A percentile compares a stretch with the other conserved stretches of the same genome.
Conservation (phyloP, 352 stramenopile genomes). For the Phytophthora sp. region DNA sequence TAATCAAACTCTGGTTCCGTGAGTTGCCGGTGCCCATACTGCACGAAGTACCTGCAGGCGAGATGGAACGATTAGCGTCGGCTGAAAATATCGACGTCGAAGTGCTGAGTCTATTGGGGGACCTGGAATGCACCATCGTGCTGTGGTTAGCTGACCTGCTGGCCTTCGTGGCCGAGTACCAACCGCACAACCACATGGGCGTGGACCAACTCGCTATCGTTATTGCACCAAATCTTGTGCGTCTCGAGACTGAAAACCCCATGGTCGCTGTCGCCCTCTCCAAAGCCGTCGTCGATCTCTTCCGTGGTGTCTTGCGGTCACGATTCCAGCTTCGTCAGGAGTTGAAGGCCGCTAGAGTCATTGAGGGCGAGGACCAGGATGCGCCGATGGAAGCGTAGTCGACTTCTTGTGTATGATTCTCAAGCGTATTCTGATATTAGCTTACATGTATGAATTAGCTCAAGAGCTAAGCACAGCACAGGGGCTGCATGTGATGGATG, state of each 20-base stretch:
- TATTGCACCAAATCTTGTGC: conserved; percentile 89
- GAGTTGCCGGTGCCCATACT: conserved; percentile 85
- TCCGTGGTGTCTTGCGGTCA: conserved; percentile 57
- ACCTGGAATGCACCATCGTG: conserved; percentile 65
- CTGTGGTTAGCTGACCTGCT: conserved; percentile 88
- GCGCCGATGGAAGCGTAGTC: conserved; percentile 22
- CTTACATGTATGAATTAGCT: conserved; percentile 34
- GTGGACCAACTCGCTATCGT: conserved; percentile 90
- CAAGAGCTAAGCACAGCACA: conserved; percentile 18
- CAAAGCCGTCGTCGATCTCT: conserved; percentile 86
- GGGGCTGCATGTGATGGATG: conserved; percentile 22
- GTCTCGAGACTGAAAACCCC: conserved; percentile 84
- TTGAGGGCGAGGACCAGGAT: conserved; percentile 8
- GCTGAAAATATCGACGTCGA: conserved; percentile 48
- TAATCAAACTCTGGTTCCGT: conserved; percentile 92
- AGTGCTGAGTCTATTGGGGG: conserved; percentile 55
- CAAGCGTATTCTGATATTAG: conserved; percentile 23
- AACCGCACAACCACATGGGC: conserved; percentile 89
- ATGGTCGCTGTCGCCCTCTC: conserved; percentile 87
- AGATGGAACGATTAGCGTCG: conserved; percentile 65
- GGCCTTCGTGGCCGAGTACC: conserved; percentile 67
- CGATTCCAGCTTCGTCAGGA: conserved; percentile 39
- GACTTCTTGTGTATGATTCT: conserved; percentile 23
- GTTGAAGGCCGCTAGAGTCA: conserved; percentile 18
- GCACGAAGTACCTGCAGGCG: conserved; percentile 72